Percentiles rank a stretch among this genome's conserved stretches.
These are phyloP conservation scores for Cymbopogon flexuosus DNA, from an alignment of 202 grass and related monocot species.

Conservation along the genomic window DNA sequence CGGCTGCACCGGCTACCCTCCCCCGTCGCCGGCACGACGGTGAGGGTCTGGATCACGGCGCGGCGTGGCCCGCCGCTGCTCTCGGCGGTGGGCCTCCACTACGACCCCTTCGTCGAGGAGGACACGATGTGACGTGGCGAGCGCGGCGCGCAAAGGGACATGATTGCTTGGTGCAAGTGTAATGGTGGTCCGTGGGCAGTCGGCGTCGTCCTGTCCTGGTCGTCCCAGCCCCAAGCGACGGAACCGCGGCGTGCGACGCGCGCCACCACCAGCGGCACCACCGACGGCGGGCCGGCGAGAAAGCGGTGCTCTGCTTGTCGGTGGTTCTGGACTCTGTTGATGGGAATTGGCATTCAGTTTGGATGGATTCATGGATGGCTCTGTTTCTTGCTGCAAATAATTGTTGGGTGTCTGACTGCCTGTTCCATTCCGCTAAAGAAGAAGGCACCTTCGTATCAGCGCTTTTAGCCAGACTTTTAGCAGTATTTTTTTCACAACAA, in stretches of 20 bases:
- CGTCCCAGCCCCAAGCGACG: neutral
- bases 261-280: neutral
- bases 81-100: conserved; percentile 69
- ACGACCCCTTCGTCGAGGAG: conserved; percentile 52
- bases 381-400: neutral
- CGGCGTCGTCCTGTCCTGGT: neutral
- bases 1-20: conserved; percentile 66
- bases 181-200: neutral
- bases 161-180: conserved; percentile 9
- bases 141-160: conserved; percentile 3
- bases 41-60: conserved; percentile 56
- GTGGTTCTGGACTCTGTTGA: neutral
- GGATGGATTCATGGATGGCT: neutral
- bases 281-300: neutral
- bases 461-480: no score
- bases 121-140: conserved; percentile 1
- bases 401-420: neutral
- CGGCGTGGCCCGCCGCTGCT: conserved; percentile 55
- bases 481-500: no score
- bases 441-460: no score
- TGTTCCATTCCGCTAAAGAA: neutral
- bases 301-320: neutral
- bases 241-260: neutral
- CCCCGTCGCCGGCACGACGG: conserved; percentile 37
- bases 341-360: neutral